These are phyloP conservation scores for Lipomyces starkeyi DNA, from an alignment of 805 yeast genomes.

Conservation along the genomic window DNA sequence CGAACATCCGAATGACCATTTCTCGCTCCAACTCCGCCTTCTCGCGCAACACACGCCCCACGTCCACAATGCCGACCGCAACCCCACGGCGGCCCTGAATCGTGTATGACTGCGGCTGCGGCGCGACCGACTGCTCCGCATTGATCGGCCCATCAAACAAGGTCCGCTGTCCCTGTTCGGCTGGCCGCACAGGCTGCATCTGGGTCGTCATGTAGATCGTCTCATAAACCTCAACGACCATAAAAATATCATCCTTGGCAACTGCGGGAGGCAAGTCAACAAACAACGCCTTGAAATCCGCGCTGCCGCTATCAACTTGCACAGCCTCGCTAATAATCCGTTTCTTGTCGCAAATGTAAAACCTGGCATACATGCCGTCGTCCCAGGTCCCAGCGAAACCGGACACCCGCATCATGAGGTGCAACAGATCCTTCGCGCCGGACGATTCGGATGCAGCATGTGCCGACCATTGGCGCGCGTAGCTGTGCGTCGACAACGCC, in stretches of 20 bases:
- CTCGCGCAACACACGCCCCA: constrained; percentile 74
- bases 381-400: constrained; percentile 44
- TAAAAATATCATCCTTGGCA: constrained; percentile 67
- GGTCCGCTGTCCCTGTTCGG: not conserved
- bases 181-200: constrained; percentile 42
- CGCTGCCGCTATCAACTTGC: constrained; percentile 51
- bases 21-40: constrained; percentile 69
- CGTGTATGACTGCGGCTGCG: constrained; percentile 16
- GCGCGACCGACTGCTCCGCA: not conserved
- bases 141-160: too few relatives aligned
- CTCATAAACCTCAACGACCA: constrained; percentile 79
- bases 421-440: constrained; percentile 52
- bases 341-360: constrained; percentile 65
- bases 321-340: constrained; percentile 79
- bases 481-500: constrained; percentile 58
- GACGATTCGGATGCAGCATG: not conserved
- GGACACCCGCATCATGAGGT: constrained; percentile 77
- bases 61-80: constrained; percentile 87
- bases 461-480: constrained; percentile 10
- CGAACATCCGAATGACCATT: constrained; percentile 71
- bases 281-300: constrained; percentile 59
- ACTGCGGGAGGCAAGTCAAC: constrained; percentile 70
- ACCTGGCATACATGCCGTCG: constrained; percentile 53
- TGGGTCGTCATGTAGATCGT: constrained; percentile 29
- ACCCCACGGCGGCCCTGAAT: constrained; percentile 68